Evolutionary conservation across 2,329 filamentous ascomycete species (phyloP).

Genomic region (Diaporthe sp.): DNA sequence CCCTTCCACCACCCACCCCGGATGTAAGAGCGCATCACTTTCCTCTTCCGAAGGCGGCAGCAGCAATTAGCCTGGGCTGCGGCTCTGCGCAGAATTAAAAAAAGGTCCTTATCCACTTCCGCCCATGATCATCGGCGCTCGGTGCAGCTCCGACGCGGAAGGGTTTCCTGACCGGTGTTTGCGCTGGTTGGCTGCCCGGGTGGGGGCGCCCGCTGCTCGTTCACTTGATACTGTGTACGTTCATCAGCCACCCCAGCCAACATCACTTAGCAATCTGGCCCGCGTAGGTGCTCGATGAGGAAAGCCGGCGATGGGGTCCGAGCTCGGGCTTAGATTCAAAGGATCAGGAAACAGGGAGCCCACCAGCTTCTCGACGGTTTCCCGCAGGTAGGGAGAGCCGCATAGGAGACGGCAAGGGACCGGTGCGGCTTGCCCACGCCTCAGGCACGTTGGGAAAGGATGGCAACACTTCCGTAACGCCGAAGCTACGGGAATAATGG

Average conservation of each 20-base stretch:
- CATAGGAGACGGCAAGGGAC: not conserved
- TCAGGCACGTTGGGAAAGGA: constrained; percentile 4
- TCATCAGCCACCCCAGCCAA: not conserved
- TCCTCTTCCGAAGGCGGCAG: not conserved
- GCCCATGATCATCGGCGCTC: constrained; percentile 16
- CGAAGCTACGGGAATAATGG: constrained; percentile 12
- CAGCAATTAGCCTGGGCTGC: constrained; percentile 6
- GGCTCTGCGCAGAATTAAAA: constrained; percentile 25
- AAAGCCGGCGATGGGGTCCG: constrained; percentile 12
- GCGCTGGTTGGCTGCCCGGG: constrained; percentile 7
- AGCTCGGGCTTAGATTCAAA: not conserved
- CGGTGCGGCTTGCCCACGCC: constrained; percentile 1
- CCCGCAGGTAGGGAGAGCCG: not conserved
- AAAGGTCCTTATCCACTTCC: constrained; percentile 17
- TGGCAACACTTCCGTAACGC: not conserved
- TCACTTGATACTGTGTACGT: not conserved
- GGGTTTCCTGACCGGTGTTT: not conserved
- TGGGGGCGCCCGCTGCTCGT: not conserved
- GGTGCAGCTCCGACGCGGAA: constrained; percentile 21
- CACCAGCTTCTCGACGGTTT: constrained; percentile 1
- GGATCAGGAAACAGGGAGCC: not conserved
- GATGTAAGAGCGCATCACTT: constrained; percentile 6
- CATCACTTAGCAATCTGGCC: not conserved
- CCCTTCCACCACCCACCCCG: not conserved
- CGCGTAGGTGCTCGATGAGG: constrained; percentile 4